Evolutionary conservation across 768 basidiomycete species (phyloP), one percentile per base, ranked within the genome.

Genomic region (Hydnomerulius pinastri): DNA sequence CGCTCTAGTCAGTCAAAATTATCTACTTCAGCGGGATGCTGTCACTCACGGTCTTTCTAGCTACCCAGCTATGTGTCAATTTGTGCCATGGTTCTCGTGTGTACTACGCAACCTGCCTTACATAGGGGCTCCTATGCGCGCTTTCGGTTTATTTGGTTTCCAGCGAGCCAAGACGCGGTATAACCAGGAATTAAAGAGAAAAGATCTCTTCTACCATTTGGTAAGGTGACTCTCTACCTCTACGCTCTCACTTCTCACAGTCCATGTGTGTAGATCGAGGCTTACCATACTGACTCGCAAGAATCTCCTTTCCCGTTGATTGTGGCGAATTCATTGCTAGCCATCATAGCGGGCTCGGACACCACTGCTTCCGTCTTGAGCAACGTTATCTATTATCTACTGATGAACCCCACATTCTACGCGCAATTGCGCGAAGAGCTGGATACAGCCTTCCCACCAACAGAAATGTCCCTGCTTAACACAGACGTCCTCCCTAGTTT

Each of bases 331-430:
- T 66, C 68, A 12, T 50, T 66, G 3, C 66, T 79, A 18, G 69
- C 66, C 18, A 69, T 75, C 23, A 35, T 73, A n/a, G 79, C 78
- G 10, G 80, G 80, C 9, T 67, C 77, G 20, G 80, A 81, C 54
- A 81, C 80, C 2, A 73, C 74, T 15, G 68, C 76, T 6, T 69
- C 68, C 4, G 69, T 68, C 1, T 56, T 81, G 5, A 67, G 56
- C 38, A 73, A 65, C 41, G 51, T 71, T 1, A 63, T 80, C 40
- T 80, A 65, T 48, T 69, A 65, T 48, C 59, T 80, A 2, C 57
- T 78, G 10, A 56, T 61, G 9, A 63, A 80, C 51, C 76, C 73
- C 2, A 61, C 60, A 1, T 59, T 60, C 27, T 71, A 72, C 38
- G 53, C 52, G 7, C 72, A 67, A 9, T 63, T 79, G 28, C 71